Base-by-base conservation (phyloP, 805 yeast species). In the Metschnikowia dekortorum region DNA sequence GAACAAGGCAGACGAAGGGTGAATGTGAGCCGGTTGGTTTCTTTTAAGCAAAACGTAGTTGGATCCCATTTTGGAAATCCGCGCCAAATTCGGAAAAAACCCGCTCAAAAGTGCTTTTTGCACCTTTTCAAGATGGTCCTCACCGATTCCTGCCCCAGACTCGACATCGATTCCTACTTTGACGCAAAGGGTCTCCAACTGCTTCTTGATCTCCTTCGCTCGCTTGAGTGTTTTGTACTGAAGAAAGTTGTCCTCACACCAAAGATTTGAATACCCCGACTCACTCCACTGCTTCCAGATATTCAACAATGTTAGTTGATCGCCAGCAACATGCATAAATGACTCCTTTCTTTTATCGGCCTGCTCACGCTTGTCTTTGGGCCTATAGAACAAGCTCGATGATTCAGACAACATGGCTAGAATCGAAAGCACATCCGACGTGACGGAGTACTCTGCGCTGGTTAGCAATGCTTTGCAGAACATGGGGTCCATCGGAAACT, bases 401-500 rank as follows among this genome's bases (percentile, higher is more conserved):
- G 92, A 76, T 56, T 87, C 96, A 26, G 89, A 86, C 28, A 94
- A 67, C 92, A 92, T 88, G 0, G 97, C 76, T 10, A 90, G 79
- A 10, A 94, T 81, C 0, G 89, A 80, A 16, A 90, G 62, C 2
- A 89, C 75, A 53, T 88, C 94, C 2, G 77, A 76, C 2, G 84
- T 75, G 44, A 95, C 90, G 0, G 79, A 73, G 46, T 74, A 75
- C 11, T 75, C 75, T 0, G 79, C 80, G 45, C 96, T 83, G 1
- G 82, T 70, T 10, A 92, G 65, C 32, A 94, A 63, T 6, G 84
- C 82, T 63, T 87, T 89, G 7, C 97, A 84, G 60, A 90, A 76
- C 75, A 88, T 88, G 4, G 97, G 97, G 57, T 89, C 96, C 54
- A 91, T 79, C 0, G 99, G 99, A 58, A 91, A 88, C 51, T 85